A percentile compares a stretch with the other conserved stretches of the same genome.
phyloP scores from a whole-genome alignment of 306 rosid species.

The Fragaria vesca region DNA sequence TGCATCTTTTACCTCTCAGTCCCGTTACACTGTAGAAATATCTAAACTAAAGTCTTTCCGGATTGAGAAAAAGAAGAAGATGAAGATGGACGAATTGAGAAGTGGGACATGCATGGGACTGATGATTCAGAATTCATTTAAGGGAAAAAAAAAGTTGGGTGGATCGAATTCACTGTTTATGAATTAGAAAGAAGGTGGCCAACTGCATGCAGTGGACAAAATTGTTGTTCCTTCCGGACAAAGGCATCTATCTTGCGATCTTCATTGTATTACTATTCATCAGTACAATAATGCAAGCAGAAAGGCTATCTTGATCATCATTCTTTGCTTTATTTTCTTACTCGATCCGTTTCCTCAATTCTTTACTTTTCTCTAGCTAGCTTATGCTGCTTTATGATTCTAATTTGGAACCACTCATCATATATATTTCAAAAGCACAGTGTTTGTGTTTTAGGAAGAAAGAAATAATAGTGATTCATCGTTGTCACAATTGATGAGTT shows the following conservation, averaged over 20 bases:
- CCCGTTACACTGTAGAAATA: not conserved
- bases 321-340: constrained; percentile 18
- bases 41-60: not conserved
- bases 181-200: constrained; percentile 4
- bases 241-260: constrained; percentile 39
- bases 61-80: not conserved
- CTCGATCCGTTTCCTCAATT: not conserved
- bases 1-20: too few relatives aligned
- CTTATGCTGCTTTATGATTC: not conserved
- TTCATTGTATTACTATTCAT: constrained; percentile 8
- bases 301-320: constrained; percentile 9
- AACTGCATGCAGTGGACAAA: constrained; percentile 34
- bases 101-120: constrained; percentile 11
- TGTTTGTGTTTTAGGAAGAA: too few relatives aligned
- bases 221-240: constrained; percentile 64
- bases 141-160: not conserved
- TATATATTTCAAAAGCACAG: too few relatives aligned
- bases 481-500: too few relatives aligned
- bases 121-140: constrained; percentile 26
- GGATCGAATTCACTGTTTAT: constrained; percentile 18
- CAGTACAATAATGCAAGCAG: not conserved
- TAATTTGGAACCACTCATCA: not conserved
- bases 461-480: too few relatives aligned
- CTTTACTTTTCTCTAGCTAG: not conserved
- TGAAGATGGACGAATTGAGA: constrained; percentile 13